Evolutionary conservation across 306 rosid genomes (phyloP).

Genomic region (Cyamopsis tetragonoloba): DNA sequence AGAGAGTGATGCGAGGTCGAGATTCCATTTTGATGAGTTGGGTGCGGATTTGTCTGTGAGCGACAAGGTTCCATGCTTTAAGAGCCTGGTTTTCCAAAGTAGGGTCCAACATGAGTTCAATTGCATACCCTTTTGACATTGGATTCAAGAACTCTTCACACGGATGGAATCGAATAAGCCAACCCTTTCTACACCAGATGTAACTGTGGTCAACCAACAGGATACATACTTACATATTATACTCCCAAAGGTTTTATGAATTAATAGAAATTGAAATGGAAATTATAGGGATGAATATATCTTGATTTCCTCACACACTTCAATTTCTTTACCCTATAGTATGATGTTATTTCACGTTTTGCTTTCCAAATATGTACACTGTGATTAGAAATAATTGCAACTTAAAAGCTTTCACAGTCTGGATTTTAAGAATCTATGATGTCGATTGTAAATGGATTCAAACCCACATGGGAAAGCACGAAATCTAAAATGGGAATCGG

Average conservation of each 20-base stretch:
- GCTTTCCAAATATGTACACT: neutral
- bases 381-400: neutral
- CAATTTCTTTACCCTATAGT: neutral
- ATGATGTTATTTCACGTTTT: neutral
- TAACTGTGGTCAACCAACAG: constrained; percentile 88
- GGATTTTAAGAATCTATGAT: neutral
- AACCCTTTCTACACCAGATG: constrained; percentile 47
- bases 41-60: too few species aligned
- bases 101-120: too few species aligned
- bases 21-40: too few species aligned
- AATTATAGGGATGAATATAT: neutral
- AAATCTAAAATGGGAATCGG: too few species aligned
- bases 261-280: neutral
- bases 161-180: constrained; percentile 70
- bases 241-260: neutral
- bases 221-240: constrained; percentile 38
- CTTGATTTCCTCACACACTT: neutral
- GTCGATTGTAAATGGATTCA: neutral
- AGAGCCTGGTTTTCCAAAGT: too few species aligned
- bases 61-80: too few species aligned
- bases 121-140: too few species aligned
- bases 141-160: constrained; percentile 56
- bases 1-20: too few species aligned
- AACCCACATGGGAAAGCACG: too few species aligned
- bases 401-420: neutral